These are phyloP conservation scores for Backusella parvicylindrica DNA, from an alignment of 192 early-diverging fungal species.

Conservation along the genomic window DNA sequence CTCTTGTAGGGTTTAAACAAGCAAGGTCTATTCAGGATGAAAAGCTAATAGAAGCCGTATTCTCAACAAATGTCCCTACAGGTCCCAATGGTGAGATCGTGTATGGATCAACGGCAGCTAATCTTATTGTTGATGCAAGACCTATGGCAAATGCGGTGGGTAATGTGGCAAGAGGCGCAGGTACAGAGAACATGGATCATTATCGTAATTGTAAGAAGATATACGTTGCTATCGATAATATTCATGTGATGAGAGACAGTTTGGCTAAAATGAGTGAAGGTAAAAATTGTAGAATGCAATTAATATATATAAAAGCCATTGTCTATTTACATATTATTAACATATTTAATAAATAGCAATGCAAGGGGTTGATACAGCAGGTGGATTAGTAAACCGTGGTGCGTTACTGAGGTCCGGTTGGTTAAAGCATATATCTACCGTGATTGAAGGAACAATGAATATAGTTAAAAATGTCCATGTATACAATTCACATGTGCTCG, in stretches of 20 bases:
- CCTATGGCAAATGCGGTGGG: conserved; percentile 93
- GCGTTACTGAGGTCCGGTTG: conserved; percentile 74
- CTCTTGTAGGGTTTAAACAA: conserved; percentile 94
- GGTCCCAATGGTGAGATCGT: conserved; percentile 37
- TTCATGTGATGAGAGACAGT: conserved; percentile 95
- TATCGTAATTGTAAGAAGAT: conserved; percentile 85
- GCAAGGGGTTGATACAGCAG: conserved; percentile 44
- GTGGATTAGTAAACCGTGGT: conserved; percentile 40
- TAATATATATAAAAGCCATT: too few species aligned
- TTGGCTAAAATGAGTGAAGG: conserved; percentile 80
- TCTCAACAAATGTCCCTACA: conserved; percentile 59
- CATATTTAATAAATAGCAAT: conserved; percentile 35
- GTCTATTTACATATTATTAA: too few species aligned
- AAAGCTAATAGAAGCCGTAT: conserved; percentile 91
- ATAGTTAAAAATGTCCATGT: conserved; percentile 82
- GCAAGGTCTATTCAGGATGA: conserved; percentile 97
- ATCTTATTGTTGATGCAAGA: conserved; percentile 95
- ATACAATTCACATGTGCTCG: conserved; percentile 77
- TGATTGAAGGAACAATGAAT: conserved; percentile 74
- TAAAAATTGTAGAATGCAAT: conserved; percentile 26
- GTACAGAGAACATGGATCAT: conserved; percentile 92
- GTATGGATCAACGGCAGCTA: conserved; percentile 52
- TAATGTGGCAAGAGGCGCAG: conserved; percentile 89
- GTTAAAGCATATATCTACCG: conserved; percentile 80
- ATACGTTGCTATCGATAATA: conserved; percentile 95